Conservation (phyloP, 768 basidiomycete genomes). For the Royoungia palumana region DNA sequence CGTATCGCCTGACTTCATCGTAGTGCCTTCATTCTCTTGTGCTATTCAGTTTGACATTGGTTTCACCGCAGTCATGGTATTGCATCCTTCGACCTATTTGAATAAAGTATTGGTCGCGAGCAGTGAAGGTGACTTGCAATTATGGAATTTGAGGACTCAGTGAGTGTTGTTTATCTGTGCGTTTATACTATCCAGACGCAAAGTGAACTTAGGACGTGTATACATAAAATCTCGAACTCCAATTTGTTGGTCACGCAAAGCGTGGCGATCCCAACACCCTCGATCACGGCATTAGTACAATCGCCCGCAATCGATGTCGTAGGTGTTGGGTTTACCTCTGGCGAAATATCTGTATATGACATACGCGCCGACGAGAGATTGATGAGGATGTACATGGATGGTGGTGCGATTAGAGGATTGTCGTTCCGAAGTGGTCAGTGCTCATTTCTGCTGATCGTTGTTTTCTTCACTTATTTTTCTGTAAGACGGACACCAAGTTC, state of each 20-base stretch:
- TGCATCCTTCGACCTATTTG: slow-evolving; percentile 94
- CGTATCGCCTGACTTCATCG: slow-evolving; percentile 9
- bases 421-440: slow-evolving; percentile 81
- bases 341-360: slow-evolving; percentile 86
- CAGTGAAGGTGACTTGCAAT: slow-evolving; percentile 73
- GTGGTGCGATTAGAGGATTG: slow-evolving; percentile 69
- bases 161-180: slow-evolving; percentile 33
- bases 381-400: slow-evolving; percentile 88
- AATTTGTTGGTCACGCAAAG: slow-evolving; percentile 45
- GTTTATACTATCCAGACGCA: neutral
- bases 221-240: slow-evolving; percentile 70
- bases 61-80: slow-evolving; percentile 80
- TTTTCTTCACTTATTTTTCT: slow-evolving; percentile 2
- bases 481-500: slow-evolving; percentile 80
- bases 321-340: slow-evolving; percentile 87
- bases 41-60: slow-evolving; percentile 76
- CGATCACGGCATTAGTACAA: slow-evolving; percentile 76
- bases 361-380: slow-evolving; percentile 86
- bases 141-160: slow-evolving; percentile 94
- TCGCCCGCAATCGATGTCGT: slow-evolving; percentile 96
- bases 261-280: slow-evolving; percentile 26
- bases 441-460: slow-evolving; percentile 1
- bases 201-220: slow-evolving; percentile 56
- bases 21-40: slow-evolving; percentile 34
- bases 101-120: slow-evolving; percentile 92